These are phyloP conservation scores for Cruciata laevipes DNA, from an alignment of 257 asterid genomes.

Conservation along the genomic window DNA sequence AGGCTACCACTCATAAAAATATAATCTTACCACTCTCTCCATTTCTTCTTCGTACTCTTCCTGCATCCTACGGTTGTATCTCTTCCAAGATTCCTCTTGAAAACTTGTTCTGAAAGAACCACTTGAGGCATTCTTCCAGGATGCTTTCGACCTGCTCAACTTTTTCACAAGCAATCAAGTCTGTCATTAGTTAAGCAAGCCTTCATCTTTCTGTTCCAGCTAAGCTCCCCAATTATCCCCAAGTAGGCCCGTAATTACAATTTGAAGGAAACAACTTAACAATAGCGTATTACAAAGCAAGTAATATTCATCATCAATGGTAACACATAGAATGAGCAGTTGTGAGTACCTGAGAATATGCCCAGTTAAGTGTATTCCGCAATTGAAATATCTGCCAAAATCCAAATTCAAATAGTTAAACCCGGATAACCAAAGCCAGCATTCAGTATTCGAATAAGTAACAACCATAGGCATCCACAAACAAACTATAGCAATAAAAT, in stretches of 20 bases:
- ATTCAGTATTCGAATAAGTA: not conserved
- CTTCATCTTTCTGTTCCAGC: not conserved
- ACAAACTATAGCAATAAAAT: not conserved
- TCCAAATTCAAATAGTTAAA: not conserved
- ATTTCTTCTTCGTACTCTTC: conserved; percentile 96
- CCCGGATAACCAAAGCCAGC: conserved; percentile 2
- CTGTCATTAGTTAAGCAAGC: conserved; percentile 30
- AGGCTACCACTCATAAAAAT: conserved; percentile 10
- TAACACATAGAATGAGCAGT: not conserved
- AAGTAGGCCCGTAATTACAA: not conserved
- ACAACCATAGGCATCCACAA: not conserved
- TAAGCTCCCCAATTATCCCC: not conserved
- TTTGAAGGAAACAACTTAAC: not conserved
- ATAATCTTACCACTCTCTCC: conserved; percentile 85
- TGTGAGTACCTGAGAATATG: conserved; percentile 52
- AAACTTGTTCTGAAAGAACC: conserved; percentile 51
- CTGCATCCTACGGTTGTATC: conserved; percentile 72
- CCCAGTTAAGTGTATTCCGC: conserved; percentile 63
- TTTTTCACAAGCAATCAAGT: conserved; percentile 36
- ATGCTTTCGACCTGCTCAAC: conserved; percentile 66
- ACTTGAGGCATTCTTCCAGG: conserved; percentile 40
- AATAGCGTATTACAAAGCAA: not conserved
- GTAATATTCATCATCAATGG: not conserved
- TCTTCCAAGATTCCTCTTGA: conserved; percentile 81
- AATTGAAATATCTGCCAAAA: conserved; percentile 55